Percentiles rank a stretch among this genome's conserved stretches.
phyloP scores from a whole-genome alignment of 306 rosid genomes.

The Psophocarpus tetragonolobus region DNA sequence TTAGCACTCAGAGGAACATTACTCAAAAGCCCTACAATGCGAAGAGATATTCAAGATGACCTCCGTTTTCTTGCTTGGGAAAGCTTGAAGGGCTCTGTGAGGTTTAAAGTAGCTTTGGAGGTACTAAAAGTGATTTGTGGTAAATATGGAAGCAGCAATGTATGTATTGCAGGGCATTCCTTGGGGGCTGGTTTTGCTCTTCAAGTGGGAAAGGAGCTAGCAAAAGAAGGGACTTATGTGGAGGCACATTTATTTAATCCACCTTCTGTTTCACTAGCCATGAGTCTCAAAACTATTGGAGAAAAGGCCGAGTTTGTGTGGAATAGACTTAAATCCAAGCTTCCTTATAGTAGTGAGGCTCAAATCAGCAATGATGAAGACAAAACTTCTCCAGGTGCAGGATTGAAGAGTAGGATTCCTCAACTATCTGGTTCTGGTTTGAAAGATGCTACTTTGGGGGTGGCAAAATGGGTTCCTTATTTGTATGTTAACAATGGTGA shows the following conservation, averaged over 20 bases:
- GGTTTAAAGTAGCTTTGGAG: slow-evolving; percentile 68
- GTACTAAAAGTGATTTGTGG: slow-evolving; percentile 64
- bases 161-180: slow-evolving; percentile 91
- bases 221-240: slow-evolving; percentile 79
- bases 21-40: slow-evolving; percentile 74
- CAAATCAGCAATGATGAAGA: slow-evolving; percentile 40
- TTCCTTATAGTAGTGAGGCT: slow-evolving; percentile 56
- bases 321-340: slow-evolving; percentile 75
- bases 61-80: slow-evolving; percentile 96
- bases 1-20: slow-evolving; percentile 88
- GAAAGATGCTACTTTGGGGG: slow-evolving; percentile 46
- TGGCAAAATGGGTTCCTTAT: slow-evolving; percentile 85
- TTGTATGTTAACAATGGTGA: slow-evolving; percentile 88
- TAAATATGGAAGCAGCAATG: slow-evolving; percentile 68
- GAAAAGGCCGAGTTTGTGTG: slow-evolving; percentile 74
- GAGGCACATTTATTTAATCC: slow-evolving; percentile 96
- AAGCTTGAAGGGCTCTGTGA: slow-evolving; percentile 85
- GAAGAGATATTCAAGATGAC: slow-evolving; percentile 93
- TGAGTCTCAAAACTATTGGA: slow-evolving; percentile 67
- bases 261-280: slow-evolving; percentile 87
- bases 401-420: slow-evolving; percentile 57
- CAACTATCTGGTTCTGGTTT: slow-evolving; percentile 41
- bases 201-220: slow-evolving; percentile 83
- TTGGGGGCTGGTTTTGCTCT: slow-evolving; percentile 95
- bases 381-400: slow-evolving; percentile 27